Base-by-base conservation (phyloP, 1,284 basidiomycete genomes). In the Irpex sp. region DNA sequence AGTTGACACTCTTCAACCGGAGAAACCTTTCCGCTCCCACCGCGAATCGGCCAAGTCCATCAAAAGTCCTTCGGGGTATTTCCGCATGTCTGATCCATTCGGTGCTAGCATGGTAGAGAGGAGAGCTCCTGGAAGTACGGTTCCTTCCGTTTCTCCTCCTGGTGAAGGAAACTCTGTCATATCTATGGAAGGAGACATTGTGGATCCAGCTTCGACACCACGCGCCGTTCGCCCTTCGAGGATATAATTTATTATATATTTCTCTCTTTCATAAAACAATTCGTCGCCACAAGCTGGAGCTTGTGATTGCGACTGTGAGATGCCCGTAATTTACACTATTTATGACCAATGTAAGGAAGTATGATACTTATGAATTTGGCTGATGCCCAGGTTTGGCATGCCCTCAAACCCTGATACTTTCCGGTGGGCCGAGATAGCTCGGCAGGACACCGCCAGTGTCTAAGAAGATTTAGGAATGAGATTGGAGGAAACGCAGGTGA, bases 341-440 rank as follows among this genome's bases (percentile, higher is more conserved):
- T 56, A 56, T 11, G 13, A 26, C 31, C 34, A 56, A 31, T 31
- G 54, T 56, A 56, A 13, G 21, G 0, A 17, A 17, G 19, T 52
- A 52, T 26, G 17, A 21, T 58, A 58, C 57, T 21, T 47, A 15
- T 9, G 5, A 15, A 58, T 17, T 34, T 11, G 21, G 13, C 8
- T 17, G 21, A 26, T 7, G 54, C 21, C 11, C 54, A 9, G 26
- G 31, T 34, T 34, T 34, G 31, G 31, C 31, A 34, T 34, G 58
- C 9, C 36, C 21, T 58, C 58, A 71, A 59, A 70, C 65, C 37
- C 61, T 65, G 36, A 84, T 72, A 68, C 84, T 86, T 72, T 88
- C 86, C 1, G 86, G 85, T 34, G 86, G 86, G 6, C 85, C 86
- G 26, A 88, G 76, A 69, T 86, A 87, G 63, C 85, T 86, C 4